Conservation (phyloP, 1,284 basidiomycete species). For the Malassezia psittaci region DNA sequence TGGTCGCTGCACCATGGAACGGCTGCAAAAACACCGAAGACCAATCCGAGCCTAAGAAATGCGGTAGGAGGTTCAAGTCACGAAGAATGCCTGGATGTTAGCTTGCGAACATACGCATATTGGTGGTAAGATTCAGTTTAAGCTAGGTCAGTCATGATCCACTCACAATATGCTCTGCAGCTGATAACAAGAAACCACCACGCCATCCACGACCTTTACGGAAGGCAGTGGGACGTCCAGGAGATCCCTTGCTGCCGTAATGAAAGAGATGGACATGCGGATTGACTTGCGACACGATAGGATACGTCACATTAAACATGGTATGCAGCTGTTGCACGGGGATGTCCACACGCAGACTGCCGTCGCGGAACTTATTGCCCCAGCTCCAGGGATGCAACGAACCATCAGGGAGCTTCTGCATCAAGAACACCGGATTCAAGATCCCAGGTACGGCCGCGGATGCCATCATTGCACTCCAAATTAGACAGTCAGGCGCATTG, state of each 20-base stretch:
- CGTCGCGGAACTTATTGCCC: slow-evolving; percentile 54
- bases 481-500: slow-evolving; percentile 74
- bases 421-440: slow-evolving; percentile 61
- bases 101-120: slow-evolving; percentile 23
- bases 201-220: slow-evolving; percentile 66
- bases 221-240: slow-evolving; percentile 84
- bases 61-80: slow-evolving; percentile 41
- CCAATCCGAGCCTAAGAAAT: slow-evolving; percentile 43
- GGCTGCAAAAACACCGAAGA: slow-evolving; percentile 40
- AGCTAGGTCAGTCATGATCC: slow-evolving; percentile 12
- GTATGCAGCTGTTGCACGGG: slow-evolving; percentile 76
- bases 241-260: slow-evolving; percentile 84
- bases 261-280: slow-evolving; percentile 98
- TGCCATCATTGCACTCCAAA: slow-evolving; percentile 52
- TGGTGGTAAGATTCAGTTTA: slow-evolving; percentile 41
- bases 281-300: slow-evolving; percentile 90
- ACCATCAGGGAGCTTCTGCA: slow-evolving; percentile 81
- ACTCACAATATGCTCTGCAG: slow-evolving; percentile 41
- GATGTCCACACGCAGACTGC: slow-evolving; percentile 63
- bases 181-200: slow-evolving; percentile 75
- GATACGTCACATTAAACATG: slow-evolving; percentile 67
- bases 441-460: slow-evolving; percentile 45
- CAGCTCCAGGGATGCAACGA: slow-evolving; percentile 82
- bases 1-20: slow-evolving; percentile 42
- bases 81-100: slow-evolving; percentile 28